phyloP scores from a whole-genome alignment of 2,329 filamentous ascomycete species.

The Aspergillus sp. region DNA sequence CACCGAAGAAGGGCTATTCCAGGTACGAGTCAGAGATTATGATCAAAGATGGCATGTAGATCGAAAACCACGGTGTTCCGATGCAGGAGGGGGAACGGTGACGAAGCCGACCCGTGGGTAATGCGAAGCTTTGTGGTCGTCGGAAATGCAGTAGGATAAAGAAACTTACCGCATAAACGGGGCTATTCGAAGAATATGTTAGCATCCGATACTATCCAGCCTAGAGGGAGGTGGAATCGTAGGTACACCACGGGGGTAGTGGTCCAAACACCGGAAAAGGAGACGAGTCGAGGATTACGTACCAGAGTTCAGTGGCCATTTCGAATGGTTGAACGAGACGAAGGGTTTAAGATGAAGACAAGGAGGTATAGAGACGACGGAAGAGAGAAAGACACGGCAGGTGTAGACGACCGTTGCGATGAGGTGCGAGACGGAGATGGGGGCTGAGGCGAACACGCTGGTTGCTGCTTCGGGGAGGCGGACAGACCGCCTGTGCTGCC shows the following conservation, averaged over 20 bases:
- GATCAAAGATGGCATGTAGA: background rate
- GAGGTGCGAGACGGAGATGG: constrained; percentile 26
- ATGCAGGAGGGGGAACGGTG: constrained; percentile 10
- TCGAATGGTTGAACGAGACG: constrained; percentile 37
- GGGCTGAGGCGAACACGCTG: constrained; percentile 33
- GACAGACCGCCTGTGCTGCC: constrained; percentile 22
- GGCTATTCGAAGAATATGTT: constrained; percentile 55
- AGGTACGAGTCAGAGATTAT: constrained; percentile 12
- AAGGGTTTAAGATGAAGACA: constrained; percentile 3
- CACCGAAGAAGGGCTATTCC: constrained; percentile 85
- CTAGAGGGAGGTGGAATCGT: background rate
- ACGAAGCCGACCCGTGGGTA: constrained; percentile 11
- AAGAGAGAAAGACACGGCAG: constrained; percentile 16
- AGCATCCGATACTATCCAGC: constrained; percentile 14
- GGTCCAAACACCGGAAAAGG: constrained; percentile 32
- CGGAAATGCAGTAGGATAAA: constrained; percentile 3
- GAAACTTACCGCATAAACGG: constrained; percentile 95
- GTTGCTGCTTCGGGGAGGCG: constrained; percentile 25
- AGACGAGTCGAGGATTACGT: constrained; percentile 49
- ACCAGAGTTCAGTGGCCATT: constrained; percentile 83
- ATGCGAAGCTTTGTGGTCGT: constrained; percentile 13
- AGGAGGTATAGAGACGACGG: constrained; percentile 13
- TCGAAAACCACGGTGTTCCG: constrained; percentile 7
- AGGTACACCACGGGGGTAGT: constrained; percentile 17
- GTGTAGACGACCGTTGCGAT: constrained; percentile 24